Evolutionary conservation across 2,329 filamentous ascomycete genomes (phyloP).

Genomic region (Emergomyces pasteurianus): DNA sequence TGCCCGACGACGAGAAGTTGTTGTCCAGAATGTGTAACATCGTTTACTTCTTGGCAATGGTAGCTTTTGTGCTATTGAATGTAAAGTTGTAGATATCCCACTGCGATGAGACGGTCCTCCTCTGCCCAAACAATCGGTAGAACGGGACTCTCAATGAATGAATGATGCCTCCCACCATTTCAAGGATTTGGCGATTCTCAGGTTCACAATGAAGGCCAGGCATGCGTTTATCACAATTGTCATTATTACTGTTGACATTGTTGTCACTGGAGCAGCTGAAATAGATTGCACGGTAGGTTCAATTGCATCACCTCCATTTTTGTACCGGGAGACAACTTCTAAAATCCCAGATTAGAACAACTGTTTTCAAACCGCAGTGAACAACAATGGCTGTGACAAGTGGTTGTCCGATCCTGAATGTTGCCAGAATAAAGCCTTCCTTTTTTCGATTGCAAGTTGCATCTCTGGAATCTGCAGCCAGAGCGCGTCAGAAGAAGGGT

Average conservation of each 20-base stretch:
- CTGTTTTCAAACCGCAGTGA: background rate
- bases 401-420: background rate
- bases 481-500: background rate
- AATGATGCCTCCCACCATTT: background rate
- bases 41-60: background rate
- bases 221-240: background rate
- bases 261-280: background rate
- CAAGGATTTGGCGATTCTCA: background rate
- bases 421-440: background rate
- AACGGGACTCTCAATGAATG: background rate
- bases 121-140: background rate
- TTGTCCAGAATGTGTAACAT: too few relatives aligned
- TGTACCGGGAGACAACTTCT: too few relatives aligned
- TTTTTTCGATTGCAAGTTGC: background rate
- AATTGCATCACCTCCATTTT: background rate
- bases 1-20: too few relatives aligned
- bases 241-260: background rate
- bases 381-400: background rate
- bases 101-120: background rate
- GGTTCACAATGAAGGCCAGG: background rate
- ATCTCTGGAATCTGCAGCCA: background rate
- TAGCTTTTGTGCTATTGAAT: background rate
- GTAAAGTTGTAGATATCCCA: too few relatives aligned
- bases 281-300: background rate
- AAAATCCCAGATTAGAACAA: background rate